phyloP scores from a whole-genome alignment of 1,139 yeast genomes.

The Arxiozyma bovina region DNA sequence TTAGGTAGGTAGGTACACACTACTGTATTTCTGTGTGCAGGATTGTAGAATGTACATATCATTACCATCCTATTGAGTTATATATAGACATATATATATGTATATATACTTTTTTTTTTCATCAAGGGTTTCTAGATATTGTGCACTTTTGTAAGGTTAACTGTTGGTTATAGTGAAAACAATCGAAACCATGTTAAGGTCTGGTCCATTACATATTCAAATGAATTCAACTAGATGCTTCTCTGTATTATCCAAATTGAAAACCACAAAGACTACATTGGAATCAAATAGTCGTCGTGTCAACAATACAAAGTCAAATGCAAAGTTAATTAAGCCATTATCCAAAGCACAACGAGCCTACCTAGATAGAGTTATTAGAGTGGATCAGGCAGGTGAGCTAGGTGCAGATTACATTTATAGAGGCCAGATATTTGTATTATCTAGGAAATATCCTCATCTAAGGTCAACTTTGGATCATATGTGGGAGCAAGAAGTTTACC shows the following conservation, averaged over 20 bases:
- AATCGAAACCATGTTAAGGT: neutral
- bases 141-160: too few relatives aligned
- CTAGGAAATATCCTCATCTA: constrained; percentile 60
- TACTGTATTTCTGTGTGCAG: too few relatives aligned
- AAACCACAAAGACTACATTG: neutral
- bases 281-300: neutral
- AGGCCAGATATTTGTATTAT: constrained; percentile 78
- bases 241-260: constrained; percentile 8
- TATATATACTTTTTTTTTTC: too few relatives aligned
- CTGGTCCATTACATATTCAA: neutral
- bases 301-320: neutral
- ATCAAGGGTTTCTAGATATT: too few relatives aligned
- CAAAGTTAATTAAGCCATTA: constrained; percentile 24
- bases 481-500: constrained; percentile 98
- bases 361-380: constrained; percentile 70
- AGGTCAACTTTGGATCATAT: constrained; percentile 74
- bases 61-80: too few relatives aligned
- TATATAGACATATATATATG: too few relatives aligned
- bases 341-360: constrained; percentile 59
- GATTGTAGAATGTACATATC: too few relatives aligned
- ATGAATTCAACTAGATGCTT: constrained; percentile 3
- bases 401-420: constrained; percentile 92
- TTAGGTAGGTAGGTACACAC: too few relatives aligned
- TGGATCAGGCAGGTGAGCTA: constrained; percentile 97
- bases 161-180: neutral